Percentiles rank a stretch among this genome's conserved stretches.
Conservation (phyloP, 177 flowering plant species). For the Vitis hybrid region DNA sequence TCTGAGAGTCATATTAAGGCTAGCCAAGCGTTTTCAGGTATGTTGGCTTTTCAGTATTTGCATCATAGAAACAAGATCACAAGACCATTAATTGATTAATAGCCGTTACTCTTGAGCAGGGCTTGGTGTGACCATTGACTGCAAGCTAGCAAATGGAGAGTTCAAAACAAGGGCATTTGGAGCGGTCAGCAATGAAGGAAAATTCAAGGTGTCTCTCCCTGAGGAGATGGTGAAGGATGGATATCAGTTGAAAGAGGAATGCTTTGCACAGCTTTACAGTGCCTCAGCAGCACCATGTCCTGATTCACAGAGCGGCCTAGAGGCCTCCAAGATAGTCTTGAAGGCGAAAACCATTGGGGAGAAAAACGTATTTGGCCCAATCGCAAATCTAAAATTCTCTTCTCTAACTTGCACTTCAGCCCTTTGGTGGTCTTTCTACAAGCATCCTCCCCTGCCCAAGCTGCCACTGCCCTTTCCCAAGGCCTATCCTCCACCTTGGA, state of each 20-base stretch:
- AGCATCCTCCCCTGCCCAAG: slow-evolving; percentile 25
- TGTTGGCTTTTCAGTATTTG: no score
- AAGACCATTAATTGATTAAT: no score
- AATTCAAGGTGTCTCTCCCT: no score
- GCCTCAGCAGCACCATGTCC: slow-evolving; percentile 60
- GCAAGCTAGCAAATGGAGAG: slow-evolving; percentile 57
- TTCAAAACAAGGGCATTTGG: slow-evolving; percentile 55
- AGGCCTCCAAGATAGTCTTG: slow-evolving; percentile 49
- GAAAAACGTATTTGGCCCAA: slow-evolving; percentile 33
- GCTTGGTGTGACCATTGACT: slow-evolving; percentile 62
- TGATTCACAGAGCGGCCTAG: slow-evolving; percentile 35
- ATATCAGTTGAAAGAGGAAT: slow-evolving; percentile 55
- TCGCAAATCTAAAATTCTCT: slow-evolving; percentile 55
- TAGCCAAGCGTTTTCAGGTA: no score
- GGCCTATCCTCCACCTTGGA: neutral
- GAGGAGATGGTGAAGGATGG: slow-evolving; percentile 25
- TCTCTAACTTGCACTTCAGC: slow-evolving; percentile 60
- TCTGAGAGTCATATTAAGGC: no score
- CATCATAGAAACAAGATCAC: no score
- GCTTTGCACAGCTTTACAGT: slow-evolving; percentile 76
- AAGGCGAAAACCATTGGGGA: slow-evolving; percentile 42
- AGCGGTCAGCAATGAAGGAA: slow-evolving; percentile 36
- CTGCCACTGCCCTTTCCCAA: slow-evolving; percentile 22
- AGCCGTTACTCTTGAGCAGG: slow-evolving; percentile 39
- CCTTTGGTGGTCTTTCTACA: slow-evolving; percentile 52